A percentile compares a stretch with the other conserved stretches of the same genome.
Evolutionary conservation across 2,329 filamentous ascomycete genomes (phyloP).

Genomic region (Colletotrichum destructivum): DNA sequence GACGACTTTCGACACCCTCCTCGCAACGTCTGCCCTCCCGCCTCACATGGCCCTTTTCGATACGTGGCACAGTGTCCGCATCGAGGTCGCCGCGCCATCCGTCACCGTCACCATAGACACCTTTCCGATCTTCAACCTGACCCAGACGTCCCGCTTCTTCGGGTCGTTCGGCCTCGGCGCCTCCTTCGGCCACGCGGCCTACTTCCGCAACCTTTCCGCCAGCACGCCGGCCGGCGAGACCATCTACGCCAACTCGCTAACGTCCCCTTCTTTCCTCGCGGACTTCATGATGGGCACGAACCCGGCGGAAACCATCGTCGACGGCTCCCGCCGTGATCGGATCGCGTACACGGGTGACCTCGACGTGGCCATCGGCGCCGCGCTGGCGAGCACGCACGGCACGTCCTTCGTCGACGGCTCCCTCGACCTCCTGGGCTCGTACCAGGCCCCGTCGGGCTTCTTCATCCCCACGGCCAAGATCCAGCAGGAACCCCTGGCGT

Average conservation of each 20-base stretch:
- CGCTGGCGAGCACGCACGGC: slow-evolving; percentile 49
- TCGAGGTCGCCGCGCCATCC: background rate
- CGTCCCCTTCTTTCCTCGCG: slow-evolving; percentile 46
- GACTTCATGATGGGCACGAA: slow-evolving; percentile 56
- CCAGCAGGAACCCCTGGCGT: slow-evolving; percentile 47
- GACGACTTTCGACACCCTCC: slow-evolving; percentile 28
- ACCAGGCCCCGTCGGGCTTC: slow-evolving; percentile 49
- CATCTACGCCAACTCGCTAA: slow-evolving; percentile 48
- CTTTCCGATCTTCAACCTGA: slow-evolving; percentile 45
- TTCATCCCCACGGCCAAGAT: slow-evolving; percentile 53
- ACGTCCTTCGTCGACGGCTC: slow-evolving; percentile 47
- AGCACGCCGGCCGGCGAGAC: slow-evolving; percentile 26
- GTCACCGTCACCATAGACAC: slow-evolving; percentile 44
- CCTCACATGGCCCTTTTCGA: slow-evolving; percentile 9
- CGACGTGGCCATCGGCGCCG: slow-evolving; percentile 47
- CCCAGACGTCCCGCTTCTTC: slow-evolving; percentile 47
- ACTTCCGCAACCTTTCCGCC: slow-evolving; percentile 46
- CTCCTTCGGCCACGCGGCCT: slow-evolving; percentile 48
- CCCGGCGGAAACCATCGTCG: slow-evolving; percentile 50
- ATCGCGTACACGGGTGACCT: slow-evolving; percentile 53
- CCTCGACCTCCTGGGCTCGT: slow-evolving; percentile 46
- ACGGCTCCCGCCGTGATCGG: slow-evolving; percentile 54
- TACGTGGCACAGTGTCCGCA: slow-evolving; percentile 40
- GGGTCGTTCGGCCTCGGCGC: slow-evolving; percentile 53
- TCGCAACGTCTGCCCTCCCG: slow-evolving; percentile 9